A percentile compares a stretch with the other conserved stretches of the same genome.
Evolutionary conservation across 2,329 filamentous ascomycete genomes (phyloP).

Genomic region (Xylariaceae sp.): DNA sequence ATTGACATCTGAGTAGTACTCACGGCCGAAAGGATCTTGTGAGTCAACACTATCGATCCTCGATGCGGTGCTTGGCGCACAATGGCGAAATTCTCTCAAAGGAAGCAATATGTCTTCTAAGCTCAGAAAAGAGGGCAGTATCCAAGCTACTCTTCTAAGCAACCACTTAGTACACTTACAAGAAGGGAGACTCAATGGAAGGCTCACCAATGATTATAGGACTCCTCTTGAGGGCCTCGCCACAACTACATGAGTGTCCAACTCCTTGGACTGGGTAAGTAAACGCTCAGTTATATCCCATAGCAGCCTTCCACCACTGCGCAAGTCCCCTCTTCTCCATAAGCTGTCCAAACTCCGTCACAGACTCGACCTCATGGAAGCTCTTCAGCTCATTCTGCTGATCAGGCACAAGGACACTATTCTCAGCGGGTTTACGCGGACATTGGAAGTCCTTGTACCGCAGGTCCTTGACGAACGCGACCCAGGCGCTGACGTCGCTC

Average conservation of each 20-base stretch:
- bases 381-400: conserved; percentile 20
- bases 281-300: conserved; percentile 46
- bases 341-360: conserved; percentile 57
- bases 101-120: too few species aligned
- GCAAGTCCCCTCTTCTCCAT: conserved; percentile 58
- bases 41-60: neutral
- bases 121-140: too few species aligned
- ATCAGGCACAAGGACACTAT: conserved; percentile 13
- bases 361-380: conserved; percentile 55
- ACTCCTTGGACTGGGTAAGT: too few species aligned
- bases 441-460: conserved; percentile 71
- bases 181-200: too few species aligned
- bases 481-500: conserved; percentile 55
- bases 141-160: too few species aligned
- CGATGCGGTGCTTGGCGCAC: neutral
- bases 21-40: neutral
- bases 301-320: conserved; percentile 62
- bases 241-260: too few species aligned
- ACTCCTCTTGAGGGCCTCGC: too few species aligned
- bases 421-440: conserved; percentile 44
- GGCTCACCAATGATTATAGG: too few species aligned
- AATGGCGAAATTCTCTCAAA: too few species aligned
- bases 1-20: neutral
- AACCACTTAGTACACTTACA: too few species aligned
- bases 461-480: conserved; percentile 56